Conservation (phyloP, 2,329 filamentous ascomycete genomes). For the Cadophora gregata region DNA sequence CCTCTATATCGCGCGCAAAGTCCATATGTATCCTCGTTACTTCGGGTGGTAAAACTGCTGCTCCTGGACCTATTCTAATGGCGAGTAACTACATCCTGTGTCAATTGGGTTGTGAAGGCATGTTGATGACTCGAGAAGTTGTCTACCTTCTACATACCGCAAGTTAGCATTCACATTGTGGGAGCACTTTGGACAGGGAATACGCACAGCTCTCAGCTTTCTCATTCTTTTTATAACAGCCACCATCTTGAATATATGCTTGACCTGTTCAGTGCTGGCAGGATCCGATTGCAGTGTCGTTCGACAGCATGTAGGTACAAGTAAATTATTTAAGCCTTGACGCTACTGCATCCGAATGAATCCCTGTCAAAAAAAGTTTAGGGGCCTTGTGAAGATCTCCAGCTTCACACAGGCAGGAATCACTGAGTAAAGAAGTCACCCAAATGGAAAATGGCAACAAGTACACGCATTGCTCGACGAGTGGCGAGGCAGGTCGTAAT, state of each 20-base stretch:
- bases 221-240: slow-evolving; percentile 73
- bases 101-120: slow-evolving; percentile 33
- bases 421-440: neutral
- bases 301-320: slow-evolving; percentile 20
- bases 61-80: slow-evolving; percentile 82
- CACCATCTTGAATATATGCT: slow-evolving; percentile 51
- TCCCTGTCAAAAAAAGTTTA: slow-evolving; percentile 37
- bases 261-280: slow-evolving; percentile 18
- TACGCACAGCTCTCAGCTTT: slow-evolving; percentile 72
- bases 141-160: slow-evolving; percentile 51
- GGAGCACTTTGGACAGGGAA: slow-evolving; percentile 20
- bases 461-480: slow-evolving; percentile 28
- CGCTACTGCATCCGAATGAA: slow-evolving; percentile 31
- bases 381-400: slow-evolving; percentile 10
- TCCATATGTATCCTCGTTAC: slow-evolving; percentile 78
- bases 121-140: slow-evolving; percentile 20
- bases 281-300: slow-evolving; percentile 7
- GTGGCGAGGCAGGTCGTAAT: slow-evolving; percentile 28
- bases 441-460: slow-evolving; percentile 30
- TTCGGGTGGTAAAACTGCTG: slow-evolving; percentile 78
- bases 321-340: slow-evolving; percentile 40
- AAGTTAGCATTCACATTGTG: slow-evolving; percentile 30
- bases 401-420: neutral
- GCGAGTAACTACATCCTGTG: slow-evolving; percentile 64
- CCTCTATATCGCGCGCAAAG: slow-evolving; percentile 65